Evolutionary conservation across 805 yeast species (phyloP).

Genomic region (Wickerhamiella parazyma): DNA sequence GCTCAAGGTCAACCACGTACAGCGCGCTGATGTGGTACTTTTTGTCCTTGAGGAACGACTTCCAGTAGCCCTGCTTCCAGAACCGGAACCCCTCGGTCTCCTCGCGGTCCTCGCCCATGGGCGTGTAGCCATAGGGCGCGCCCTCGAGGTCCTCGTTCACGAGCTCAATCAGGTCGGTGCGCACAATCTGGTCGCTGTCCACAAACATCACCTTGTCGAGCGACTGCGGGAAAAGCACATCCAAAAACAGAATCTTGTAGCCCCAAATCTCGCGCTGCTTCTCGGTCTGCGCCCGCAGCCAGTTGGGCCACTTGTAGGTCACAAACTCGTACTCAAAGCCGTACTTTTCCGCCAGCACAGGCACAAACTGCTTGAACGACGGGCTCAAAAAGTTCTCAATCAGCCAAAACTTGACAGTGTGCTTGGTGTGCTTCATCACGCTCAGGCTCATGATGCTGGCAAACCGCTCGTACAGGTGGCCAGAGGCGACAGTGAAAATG

Average conservation of each 20-base stretch:
- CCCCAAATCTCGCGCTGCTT: constrained; percentile 78
- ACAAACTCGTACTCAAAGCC: constrained; percentile 62
- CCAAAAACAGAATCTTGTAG: constrained; percentile 72
- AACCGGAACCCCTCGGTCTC: constrained; percentile 80
- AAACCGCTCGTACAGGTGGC: constrained; percentile 63
- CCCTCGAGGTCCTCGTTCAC: constrained; percentile 58
- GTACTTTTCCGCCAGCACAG: constrained; percentile 40
- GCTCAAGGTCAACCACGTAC: constrained; percentile 61
- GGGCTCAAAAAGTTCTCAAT: constrained; percentile 72
- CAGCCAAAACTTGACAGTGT: constrained; percentile 71
- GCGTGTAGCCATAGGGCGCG: constrained; percentile 76
- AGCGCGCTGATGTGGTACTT: constrained; percentile 77
- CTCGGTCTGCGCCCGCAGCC: constrained; percentile 71
- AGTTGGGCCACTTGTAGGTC: constrained; percentile 85
- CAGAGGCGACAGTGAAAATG: constrained; percentile 72
- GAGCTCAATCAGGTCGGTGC: constrained; percentile 60
- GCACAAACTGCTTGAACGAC: constrained; percentile 46
- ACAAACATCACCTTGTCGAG: constrained; percentile 68
- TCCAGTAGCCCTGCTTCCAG: constrained; percentile 94
- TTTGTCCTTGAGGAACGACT: constrained; percentile 39
- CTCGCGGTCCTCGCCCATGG: constrained; percentile 67
- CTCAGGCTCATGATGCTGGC: constrained; percentile 69
- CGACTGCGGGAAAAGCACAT: constrained; percentile 71
- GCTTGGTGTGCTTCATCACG: constrained; percentile 50
- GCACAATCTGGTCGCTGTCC: constrained; percentile 71